Evolutionary conservation across 805 yeast species (phyloP).

Genomic region (Candida pini): DNA sequence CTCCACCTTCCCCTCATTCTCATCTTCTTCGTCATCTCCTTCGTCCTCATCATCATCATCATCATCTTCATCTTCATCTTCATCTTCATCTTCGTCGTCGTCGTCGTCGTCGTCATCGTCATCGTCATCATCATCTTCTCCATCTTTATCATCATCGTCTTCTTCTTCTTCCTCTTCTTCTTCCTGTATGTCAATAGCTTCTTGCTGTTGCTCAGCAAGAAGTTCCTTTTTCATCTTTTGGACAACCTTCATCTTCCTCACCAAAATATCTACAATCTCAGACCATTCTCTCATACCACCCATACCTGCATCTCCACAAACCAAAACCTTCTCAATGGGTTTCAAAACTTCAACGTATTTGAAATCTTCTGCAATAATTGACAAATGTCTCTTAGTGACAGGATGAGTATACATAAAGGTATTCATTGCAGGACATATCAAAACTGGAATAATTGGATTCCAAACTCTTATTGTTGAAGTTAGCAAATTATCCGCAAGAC

Average conservation of each 20-base stretch:
- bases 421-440: constrained; percentile 95
- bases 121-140: constrained; percentile 42
- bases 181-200: constrained; percentile 43
- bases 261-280: constrained; percentile 84
- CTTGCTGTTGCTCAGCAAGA: constrained; percentile 26
- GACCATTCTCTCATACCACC: constrained; percentile 99
- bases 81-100: constrained; percentile 35
- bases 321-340: constrained; percentile 95
- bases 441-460: constrained; percentile 86
- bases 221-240: constrained; percentile 49
- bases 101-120: constrained; percentile 38
- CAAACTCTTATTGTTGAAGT: constrained; percentile 92
- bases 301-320: constrained; percentile 96
- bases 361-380: constrained; percentile 79
- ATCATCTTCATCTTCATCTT: constrained; percentile 34
- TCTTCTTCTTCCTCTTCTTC: constrained; percentile 42
- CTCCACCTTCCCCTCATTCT: constrained; percentile 1
- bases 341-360: constrained; percentile 90
- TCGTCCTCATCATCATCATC: constrained; percentile 35
- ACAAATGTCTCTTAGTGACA: constrained; percentile 77
- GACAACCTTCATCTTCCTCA: constrained; percentile 59
- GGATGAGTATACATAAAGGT: constrained; percentile 87
- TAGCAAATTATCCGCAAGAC: constrained; percentile 85
- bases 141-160: constrained; percentile 39
- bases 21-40: constrained; percentile 16